Conservation (phyloP, 768 basidiomycete species). For the Hemileccinum impolitum region DNA sequence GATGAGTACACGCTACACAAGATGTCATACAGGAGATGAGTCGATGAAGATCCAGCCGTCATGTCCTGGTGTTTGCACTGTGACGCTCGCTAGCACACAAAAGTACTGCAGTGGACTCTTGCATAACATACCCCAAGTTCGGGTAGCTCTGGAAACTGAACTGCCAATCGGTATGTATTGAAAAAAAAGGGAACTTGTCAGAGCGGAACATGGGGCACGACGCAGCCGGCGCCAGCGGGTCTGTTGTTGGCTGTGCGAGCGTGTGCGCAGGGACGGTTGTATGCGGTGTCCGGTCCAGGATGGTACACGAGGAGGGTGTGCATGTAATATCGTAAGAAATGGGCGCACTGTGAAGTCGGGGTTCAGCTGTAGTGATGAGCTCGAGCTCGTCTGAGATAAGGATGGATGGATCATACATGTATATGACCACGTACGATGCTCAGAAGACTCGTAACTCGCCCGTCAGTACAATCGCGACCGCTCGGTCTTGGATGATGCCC, state of each 20-base stretch:
- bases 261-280: constrained; percentile 52
- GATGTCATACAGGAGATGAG: no score
- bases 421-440: constrained; percentile 39
- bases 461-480: constrained; percentile 39
- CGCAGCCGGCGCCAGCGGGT: constrained; percentile 48
- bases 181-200: constrained; percentile 59
- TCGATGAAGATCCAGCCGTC: no score
- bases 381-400: constrained; percentile 50
- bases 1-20: no score
- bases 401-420: constrained; percentile 25
- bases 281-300: constrained; percentile 54
- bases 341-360: constrained; percentile 49
- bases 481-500: constrained; percentile 29
- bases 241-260: constrained; percentile 61
- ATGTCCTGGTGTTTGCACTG: no score
- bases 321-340: constrained; percentile 59
- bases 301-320: constrained; percentile 54
- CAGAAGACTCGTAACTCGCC: constrained; percentile 42
- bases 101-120: no score
- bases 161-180: no score
- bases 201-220: constrained; percentile 50
- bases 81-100: no score
- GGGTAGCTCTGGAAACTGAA: no score
- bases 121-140: no score
- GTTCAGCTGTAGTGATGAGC: constrained; percentile 40